Conservation (phyloP, 208 protist species). For the Vickermania spadyakhi region DNA sequence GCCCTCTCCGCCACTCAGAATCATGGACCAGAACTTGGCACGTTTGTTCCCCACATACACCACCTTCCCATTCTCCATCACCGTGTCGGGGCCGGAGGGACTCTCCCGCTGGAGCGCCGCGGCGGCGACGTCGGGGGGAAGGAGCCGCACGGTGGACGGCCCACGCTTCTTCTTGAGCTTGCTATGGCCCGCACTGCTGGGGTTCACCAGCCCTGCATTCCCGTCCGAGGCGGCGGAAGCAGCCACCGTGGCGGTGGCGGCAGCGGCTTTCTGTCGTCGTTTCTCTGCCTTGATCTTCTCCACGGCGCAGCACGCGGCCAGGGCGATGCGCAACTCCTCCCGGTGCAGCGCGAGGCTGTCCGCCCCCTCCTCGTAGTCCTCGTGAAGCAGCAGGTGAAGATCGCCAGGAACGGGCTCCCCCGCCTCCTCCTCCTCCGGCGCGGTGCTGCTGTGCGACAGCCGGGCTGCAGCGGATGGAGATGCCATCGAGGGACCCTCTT, state of each 20-base stretch:
- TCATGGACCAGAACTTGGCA: conserved; percentile 3
- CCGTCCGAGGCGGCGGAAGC: not conserved
- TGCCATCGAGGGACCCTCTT: too few species aligned
- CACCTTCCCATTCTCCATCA: not conserved
- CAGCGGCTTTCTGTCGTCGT: not conserved
- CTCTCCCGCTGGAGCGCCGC: not conserved
- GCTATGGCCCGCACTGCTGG: too few species aligned
- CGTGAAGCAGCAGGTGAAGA: too few species aligned
- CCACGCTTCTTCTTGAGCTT: too few species aligned
- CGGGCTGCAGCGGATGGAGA: not conserved
- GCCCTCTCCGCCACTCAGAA: not conserved
- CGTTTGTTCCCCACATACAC: not conserved
- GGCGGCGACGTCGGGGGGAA: too few species aligned
- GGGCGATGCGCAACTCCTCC: not conserved
- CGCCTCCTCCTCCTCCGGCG: not conserved
- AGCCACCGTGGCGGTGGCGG: not conserved
- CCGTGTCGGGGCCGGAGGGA: not conserved
- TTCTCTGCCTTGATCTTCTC: not conserved
- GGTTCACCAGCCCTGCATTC: too few species aligned
- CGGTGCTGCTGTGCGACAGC: not conserved
- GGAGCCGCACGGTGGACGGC: too few species aligned
- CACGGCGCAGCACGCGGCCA: not conserved
- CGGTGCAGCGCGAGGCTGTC: not conserved
- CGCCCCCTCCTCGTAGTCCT: too few species aligned
- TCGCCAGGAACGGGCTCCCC: not conserved